Evolutionary conservation across 257 asterid species (phyloP).

Genomic region (Rubia yunnanensis): DNA sequence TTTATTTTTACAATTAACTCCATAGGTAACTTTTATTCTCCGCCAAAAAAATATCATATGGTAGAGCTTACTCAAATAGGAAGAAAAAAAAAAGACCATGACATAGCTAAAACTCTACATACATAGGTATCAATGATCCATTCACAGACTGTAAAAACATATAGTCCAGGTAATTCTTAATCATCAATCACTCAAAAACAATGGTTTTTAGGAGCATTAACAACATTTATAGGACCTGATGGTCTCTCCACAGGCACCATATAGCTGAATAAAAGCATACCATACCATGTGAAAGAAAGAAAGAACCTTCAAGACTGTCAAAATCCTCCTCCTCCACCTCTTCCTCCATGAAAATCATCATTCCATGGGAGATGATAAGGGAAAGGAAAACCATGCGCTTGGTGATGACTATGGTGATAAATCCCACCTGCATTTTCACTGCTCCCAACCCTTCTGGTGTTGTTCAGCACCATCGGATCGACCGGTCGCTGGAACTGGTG

Average conservation of each 20-base stretch:
- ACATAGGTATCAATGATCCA: conserved; percentile 1
- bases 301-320: not conserved
- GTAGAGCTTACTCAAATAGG: not conserved
- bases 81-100: conserved; percentile 5
- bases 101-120: conserved; percentile 1
- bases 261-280: conserved; percentile 9
- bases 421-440: conserved; percentile 1
- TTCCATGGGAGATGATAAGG: conserved; percentile 27
- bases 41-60: conserved; percentile 20
- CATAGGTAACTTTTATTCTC: conserved; percentile 15
- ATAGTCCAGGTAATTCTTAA: not conserved
- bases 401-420: conserved; percentile 10
- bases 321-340: conserved; percentile 21
- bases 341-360: conserved; percentile 18
- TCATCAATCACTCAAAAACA: conserved; percentile 5
- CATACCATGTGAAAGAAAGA: conserved; percentile 19
- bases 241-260: conserved; percentile 27
- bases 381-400: conserved; percentile 9
- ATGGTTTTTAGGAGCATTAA: not conserved
- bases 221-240: conserved; percentile 13
- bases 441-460: not conserved
- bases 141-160: not conserved
- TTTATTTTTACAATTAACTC: conserved; percentile 25
- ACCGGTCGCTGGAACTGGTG: not conserved
- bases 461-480: not conserved